Conservation (phyloP, 2,329 filamentous ascomycete genomes). For the Leptographium lundbergii region DNA sequence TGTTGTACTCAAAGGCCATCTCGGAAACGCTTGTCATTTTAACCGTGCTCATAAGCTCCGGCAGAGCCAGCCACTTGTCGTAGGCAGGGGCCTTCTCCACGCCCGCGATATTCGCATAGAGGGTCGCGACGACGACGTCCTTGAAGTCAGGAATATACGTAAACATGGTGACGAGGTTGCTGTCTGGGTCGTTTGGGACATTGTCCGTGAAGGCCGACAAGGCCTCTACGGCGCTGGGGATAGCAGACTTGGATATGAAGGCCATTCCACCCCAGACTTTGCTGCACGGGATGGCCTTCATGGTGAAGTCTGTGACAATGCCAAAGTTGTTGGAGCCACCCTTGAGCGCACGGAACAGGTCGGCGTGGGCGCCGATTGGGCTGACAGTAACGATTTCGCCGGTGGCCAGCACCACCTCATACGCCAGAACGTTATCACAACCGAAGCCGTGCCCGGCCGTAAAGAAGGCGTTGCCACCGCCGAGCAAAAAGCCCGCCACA, state of each 20-base stretch:
- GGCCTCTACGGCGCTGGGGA: constrained; percentile 7
- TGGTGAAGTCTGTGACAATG: constrained; percentile 15
- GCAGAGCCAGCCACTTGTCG: constrained; percentile 4
- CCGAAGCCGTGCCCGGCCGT: constrained; percentile 19
- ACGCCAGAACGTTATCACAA: constrained; percentile 24
- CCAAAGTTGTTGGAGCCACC: constrained; percentile 31
- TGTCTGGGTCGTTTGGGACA: constrained; percentile 9
- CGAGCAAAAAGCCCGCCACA: constrained; percentile 21
- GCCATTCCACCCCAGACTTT: constrained; percentile 7
- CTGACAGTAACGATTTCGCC: constrained; percentile 21
- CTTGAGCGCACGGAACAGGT: constrained; percentile 27
- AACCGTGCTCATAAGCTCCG: constrained; percentile 13
- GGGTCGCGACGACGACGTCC: not conserved
- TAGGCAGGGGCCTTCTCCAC: not conserved
- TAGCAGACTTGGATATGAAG: not conserved
- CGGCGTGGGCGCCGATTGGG: constrained; percentile 22
- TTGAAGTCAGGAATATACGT: not conserved
- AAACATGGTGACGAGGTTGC: constrained; percentile 9
- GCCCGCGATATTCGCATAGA: not conserved
- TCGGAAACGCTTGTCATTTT: not conserved
- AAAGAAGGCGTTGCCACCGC: constrained; percentile 23
- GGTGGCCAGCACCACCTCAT: constrained; percentile 25
- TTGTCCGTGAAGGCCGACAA: constrained; percentile 10
- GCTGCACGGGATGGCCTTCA: not conserved
- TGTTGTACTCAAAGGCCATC: constrained; percentile 1